A percentile compares a stretch with the other conserved stretches of the same genome.
Evolutionary conservation across 495 filamentous ascomycete species (phyloP).

Genomic region (Cladorrhinum samala): DNA sequence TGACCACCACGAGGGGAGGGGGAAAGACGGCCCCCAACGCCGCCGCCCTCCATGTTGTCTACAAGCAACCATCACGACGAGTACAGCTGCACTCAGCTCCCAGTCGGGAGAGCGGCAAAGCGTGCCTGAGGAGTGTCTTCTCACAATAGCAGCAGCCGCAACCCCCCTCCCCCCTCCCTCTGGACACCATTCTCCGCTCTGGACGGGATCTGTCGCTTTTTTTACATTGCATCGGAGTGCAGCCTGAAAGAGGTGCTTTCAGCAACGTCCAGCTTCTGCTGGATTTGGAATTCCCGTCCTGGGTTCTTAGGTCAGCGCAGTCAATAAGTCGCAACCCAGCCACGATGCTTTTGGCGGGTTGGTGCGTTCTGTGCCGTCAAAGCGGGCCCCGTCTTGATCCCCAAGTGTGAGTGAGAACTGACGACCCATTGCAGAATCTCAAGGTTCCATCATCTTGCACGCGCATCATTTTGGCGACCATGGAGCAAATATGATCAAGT

Average conservation of each 20-base stretch:
- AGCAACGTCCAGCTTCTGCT: neutral
- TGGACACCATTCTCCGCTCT: neutral
- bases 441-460: no score
- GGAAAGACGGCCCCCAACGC: no score
- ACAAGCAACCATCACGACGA: no score
- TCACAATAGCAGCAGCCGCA: no score
- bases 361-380: constrained; percentile 3
- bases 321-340: constrained; percentile 1
- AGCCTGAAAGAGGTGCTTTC: neutral
- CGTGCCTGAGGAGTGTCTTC: no score
- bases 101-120: no score
- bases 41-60: no score
- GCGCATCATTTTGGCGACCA: no score
- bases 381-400: neutral
- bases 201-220: neutral
- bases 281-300: neutral
- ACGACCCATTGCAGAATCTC: neutral
- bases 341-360: neutral
- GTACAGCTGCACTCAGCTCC: no score
- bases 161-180: no score
- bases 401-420: neutral
- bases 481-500: no score
- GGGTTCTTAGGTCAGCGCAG: constrained; percentile 3
- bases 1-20: no score
- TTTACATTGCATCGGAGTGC: neutral